Percentiles rank a stretch among this genome's conserved stretches.
These are phyloP conservation scores for Tricholoma hemisulphureum DNA, from an alignment of 768 basidiomycete species.

Conservation along the genomic window DNA sequence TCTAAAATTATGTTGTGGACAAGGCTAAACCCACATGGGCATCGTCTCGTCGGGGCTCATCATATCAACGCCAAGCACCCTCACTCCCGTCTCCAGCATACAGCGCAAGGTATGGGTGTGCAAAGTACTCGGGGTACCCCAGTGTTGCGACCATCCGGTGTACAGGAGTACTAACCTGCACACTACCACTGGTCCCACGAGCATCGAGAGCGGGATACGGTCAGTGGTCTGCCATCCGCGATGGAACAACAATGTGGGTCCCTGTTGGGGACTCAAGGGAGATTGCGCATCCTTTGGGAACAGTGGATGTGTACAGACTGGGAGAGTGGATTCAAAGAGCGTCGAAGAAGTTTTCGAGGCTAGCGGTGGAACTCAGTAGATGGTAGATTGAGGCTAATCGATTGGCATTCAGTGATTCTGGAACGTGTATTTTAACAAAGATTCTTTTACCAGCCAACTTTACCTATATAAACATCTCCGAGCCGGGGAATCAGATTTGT, in stretches of 20 bases:
- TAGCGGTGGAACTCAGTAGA: neutral
- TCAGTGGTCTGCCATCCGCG: conserved; percentile 54
- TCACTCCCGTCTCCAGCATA: conserved; percentile 56
- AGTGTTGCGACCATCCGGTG: conserved; percentile 67
- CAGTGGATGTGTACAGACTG: too few relatives aligned
- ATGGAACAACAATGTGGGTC: conserved; percentile 80
- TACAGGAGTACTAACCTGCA: conserved; percentile 62
- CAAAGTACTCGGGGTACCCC: conserved; percentile 50
- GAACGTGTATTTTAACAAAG: too few relatives aligned
- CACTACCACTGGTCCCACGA: conserved; percentile 53
- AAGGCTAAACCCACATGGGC: conserved; percentile 47
- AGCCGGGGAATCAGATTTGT: too few relatives aligned
- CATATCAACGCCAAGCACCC: conserved; percentile 60
- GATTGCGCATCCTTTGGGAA: conserved; percentile 47
- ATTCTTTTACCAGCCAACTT: neutral
- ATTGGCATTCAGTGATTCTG: too few relatives aligned
- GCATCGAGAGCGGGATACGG: conserved; percentile 49
- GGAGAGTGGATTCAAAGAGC: conserved; percentile 38
- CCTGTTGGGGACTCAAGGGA: conserved; percentile 69
- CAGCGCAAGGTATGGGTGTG: conserved; percentile 60
- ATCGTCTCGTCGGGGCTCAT: conserved; percentile 69
- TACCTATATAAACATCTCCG: neutral
- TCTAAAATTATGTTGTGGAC: conserved; percentile 62
- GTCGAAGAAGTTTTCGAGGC: conserved; percentile 37
- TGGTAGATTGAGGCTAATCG: too few relatives aligned